A percentile compares a stretch with the other conserved stretches of the same genome.
phyloP scores from a whole-genome alignment of 2,329 filamentous ascomycete species.

The Trichoderma sp. region DNA sequence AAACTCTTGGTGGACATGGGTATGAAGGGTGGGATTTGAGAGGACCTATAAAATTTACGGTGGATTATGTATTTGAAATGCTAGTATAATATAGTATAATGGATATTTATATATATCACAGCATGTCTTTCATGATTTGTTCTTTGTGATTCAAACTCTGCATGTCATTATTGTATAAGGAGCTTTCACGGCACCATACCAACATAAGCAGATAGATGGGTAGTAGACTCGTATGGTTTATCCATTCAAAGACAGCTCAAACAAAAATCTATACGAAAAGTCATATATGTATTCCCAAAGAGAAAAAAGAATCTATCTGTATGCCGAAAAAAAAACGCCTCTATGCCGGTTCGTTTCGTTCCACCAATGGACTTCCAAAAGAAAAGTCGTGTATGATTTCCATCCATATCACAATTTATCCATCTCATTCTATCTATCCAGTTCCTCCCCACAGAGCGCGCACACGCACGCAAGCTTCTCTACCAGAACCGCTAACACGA shows the following conservation, averaged over 20 bases:
- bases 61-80: not conserved
- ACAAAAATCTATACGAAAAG: not conserved
- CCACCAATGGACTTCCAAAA: conserved; percentile 3
- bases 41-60: not conserved
- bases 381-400: not conserved
- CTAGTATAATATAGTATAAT: not conserved
- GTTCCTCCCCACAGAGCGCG: not conserved
- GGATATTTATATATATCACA: not conserved
- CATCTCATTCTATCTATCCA: conserved; percentile 9
- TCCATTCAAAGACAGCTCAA: not conserved
- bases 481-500: conserved; percentile 12
- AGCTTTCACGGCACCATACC: too few relatives aligned
- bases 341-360: conserved; percentile 25
- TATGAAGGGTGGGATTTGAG: not conserved
- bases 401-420: not conserved
- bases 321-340: conserved; percentile 26
- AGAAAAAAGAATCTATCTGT: conserved; percentile 14
- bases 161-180: not conserved
- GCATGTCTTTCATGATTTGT: not conserved
- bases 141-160: not conserved
- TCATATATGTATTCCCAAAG: not conserved
- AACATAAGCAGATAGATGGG: not conserved
- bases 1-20: not conserved
- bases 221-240: not conserved
- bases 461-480: not conserved